Evolutionary conservation across 2,329 filamentous ascomycete genomes (phyloP), one percentile per base, ranked within the genome.

Genomic region (Hirsutella minnesotensis): DNA sequence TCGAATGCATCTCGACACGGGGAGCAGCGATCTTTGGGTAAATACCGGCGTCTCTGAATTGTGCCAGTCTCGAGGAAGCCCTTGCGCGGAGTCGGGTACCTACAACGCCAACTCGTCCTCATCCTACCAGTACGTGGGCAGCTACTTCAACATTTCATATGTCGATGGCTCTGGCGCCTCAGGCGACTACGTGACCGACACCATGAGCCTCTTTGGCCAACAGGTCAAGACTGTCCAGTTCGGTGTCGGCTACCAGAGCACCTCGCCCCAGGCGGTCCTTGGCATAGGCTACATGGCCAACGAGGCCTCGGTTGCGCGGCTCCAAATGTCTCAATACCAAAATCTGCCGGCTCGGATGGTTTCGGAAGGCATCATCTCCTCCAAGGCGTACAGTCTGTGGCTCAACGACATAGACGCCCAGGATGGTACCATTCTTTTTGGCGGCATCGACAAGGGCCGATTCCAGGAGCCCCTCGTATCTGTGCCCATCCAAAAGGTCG

Each of bases 141-240:
- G 75, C 55, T 70, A 79, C 46, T 95, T 95, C 67, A 89, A 90
- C 64, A 94, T 95, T 49, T 79, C 80, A 1, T 95, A 95, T 51
- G 82, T 84, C 34, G 88, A 95, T 61, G 85, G 85, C 38, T 84
- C 84, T 0, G 78, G 79, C 5, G 84, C 87, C 1, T 59, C 66
- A 1, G 88, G 89, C 29, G 84, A 92, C 61, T 95, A 94, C 58
- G 85, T 78, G 3, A 79, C 75, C 4, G 89, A 95, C 56, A 82
- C 72, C 0, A 64, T 94, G 44, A 65, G 62, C 4, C 67, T 88
- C 42, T 79, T 74, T 12, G 66, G 65, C 19, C 59, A 69, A 24
- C 70, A 61, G 1, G 51, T 88, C 27, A 49, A 67, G 3, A 60
- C 66, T 44, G 64, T 87, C 43, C 81, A 88, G 53, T 86, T 89